Percentiles rank a stretch among this genome's conserved stretches.
Conservation (phyloP, 345 rosid genomes). For the Trapa incisa region DNA sequence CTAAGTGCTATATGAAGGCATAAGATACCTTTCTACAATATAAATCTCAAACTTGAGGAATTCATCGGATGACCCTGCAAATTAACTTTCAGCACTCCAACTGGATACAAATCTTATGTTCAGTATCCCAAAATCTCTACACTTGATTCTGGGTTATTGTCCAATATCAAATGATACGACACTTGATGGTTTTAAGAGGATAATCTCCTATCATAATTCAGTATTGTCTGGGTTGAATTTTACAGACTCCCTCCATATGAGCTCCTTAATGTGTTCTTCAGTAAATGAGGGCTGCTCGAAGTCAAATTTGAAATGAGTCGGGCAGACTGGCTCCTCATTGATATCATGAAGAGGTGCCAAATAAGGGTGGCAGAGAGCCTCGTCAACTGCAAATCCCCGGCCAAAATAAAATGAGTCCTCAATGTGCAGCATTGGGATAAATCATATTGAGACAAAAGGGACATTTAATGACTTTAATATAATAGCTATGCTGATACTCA, state of each 20-base stretch:
- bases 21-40: neutral
- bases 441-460: neutral
- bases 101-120: neutral
- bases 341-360: constrained; percentile 77
- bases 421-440: neutral
- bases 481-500: neutral
- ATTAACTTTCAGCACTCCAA: neutral
- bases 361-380: constrained; percentile 76
- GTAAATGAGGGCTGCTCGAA: constrained; percentile 91
- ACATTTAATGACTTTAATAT: neutral
- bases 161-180: neutral
- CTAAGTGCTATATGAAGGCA: neutral
- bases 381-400: constrained; percentile 53
- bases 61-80: neutral
- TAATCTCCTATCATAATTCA: neutral
- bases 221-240: constrained; percentile 69
- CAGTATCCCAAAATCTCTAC: neutral
- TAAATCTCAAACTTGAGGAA: neutral
- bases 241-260: constrained; percentile 82
- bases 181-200: neutral
- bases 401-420: neutral
- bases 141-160: neutral
- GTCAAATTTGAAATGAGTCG: constrained; percentile 70
- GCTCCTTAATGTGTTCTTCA: constrained; percentile 93
- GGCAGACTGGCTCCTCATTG: constrained; percentile 76